These are phyloP conservation scores for Leccinum ponderosum DNA, from an alignment of 1,284 basidiomycete species.

Conservation along the genomic window DNA sequence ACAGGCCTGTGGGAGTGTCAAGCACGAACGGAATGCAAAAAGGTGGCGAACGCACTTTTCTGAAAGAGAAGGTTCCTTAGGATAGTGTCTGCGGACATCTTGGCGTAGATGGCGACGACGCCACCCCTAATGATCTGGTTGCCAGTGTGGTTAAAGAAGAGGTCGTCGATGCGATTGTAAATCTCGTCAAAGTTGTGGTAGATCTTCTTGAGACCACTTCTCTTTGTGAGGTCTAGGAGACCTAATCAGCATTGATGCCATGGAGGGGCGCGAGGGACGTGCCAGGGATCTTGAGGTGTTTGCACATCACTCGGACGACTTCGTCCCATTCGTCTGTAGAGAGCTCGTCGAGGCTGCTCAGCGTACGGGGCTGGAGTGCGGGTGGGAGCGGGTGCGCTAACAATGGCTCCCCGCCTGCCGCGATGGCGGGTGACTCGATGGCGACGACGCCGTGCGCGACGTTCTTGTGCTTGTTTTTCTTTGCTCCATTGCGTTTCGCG, in stretches of 20 bases:
- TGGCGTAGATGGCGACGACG: conserved; percentile 60
- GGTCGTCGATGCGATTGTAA: conserved; percentile 47
- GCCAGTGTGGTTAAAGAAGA: conserved; percentile 38
- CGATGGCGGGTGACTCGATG: background rate
- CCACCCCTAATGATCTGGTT: conserved; percentile 50
- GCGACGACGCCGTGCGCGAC: background rate
- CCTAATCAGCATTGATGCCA: background rate
- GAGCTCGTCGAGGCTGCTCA: conserved; percentile 23
- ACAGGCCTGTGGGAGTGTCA: conserved; percentile 41
- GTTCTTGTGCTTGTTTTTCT: conserved; percentile 23
- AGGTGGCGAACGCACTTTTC: conserved; percentile 40
- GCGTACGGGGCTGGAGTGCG: conserved; percentile 7
- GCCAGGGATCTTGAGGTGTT: conserved; percentile 55
- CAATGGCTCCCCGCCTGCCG: background rate
- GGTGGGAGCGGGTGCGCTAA: conserved; percentile 6
- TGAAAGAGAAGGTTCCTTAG: conserved; percentile 57
- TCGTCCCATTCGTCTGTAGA: conserved; percentile 48
- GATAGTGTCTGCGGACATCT: conserved; percentile 61
- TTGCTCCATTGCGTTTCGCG: conserved; percentile 23
- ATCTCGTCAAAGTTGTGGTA: conserved; percentile 56
- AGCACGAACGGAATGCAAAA: too few relatives aligned
- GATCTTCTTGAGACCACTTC: conserved; percentile 61
- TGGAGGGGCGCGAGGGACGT: conserved; percentile 9
- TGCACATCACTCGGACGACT: conserved; percentile 49
- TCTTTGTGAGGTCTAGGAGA: conserved; percentile 49